Conservation (phyloP, 768 basidiomycete species). For the Pulveroboletus sp. region DNA sequence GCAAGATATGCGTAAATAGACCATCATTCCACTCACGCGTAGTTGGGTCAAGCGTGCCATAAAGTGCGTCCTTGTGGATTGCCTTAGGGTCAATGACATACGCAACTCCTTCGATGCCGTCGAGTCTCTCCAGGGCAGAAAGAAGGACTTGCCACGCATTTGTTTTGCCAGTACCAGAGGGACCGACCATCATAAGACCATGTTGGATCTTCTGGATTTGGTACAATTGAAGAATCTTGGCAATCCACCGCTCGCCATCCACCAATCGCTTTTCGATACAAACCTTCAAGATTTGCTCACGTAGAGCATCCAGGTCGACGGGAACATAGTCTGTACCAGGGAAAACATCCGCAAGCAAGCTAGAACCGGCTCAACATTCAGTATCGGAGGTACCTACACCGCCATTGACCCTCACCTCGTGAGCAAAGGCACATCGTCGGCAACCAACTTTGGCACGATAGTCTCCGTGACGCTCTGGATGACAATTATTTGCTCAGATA, state of each 20-base stretch:
- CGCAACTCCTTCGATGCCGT: slow-evolving; percentile 86
- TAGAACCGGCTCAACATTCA: slow-evolving; percentile 27
- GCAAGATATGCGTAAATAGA: slow-evolving; percentile 93
- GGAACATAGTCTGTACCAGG: slow-evolving; percentile 91
- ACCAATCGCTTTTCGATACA: slow-evolving; percentile 85
- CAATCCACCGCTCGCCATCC: slow-evolving; percentile 83
- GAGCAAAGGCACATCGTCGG: slow-evolving; percentile 91
- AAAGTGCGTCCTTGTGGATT: slow-evolving; percentile 96
- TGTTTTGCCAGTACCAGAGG: slow-evolving; percentile 95
- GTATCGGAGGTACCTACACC: not conserved
- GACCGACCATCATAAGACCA: slow-evolving; percentile 99
- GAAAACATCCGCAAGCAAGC: slow-evolving; percentile 94
- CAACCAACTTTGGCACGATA: slow-evolving; percentile 95
- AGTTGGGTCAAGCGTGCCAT: slow-evolving; percentile 94
- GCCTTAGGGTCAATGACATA: slow-evolving; percentile 99
- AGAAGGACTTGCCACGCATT: slow-evolving; percentile 96
- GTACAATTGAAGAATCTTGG: slow-evolving; percentile 95
- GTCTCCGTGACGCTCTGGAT: slow-evolving; percentile 99
- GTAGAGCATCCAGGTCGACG: slow-evolving; percentile 80
- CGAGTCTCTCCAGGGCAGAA: slow-evolving; percentile 82
- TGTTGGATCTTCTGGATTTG: slow-evolving; percentile 99
- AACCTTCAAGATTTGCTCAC: slow-evolving; percentile 80
- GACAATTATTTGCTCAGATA: slow-evolving; percentile 91
- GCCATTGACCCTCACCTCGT: slow-evolving; percentile 58
- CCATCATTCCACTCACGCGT: slow-evolving; percentile 99